Evolutionary conservation across 305 asterid species (phyloP).

Genomic region (Fraxinus dipetala): DNA sequence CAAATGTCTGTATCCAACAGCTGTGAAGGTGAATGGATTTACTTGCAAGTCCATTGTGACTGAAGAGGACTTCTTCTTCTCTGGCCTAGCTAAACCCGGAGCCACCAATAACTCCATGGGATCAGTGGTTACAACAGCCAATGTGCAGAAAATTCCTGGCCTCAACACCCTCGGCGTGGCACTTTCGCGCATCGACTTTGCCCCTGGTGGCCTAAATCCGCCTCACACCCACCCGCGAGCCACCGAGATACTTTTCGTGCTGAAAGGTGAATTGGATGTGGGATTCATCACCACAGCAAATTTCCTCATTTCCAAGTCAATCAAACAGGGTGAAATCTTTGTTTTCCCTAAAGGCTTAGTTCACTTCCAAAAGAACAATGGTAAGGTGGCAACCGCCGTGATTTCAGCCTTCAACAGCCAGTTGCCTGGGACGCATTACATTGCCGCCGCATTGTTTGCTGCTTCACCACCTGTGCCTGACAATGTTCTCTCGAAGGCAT

Average conservation of each 20-base stretch:
- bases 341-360: constrained; percentile 25
- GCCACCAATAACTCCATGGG: constrained; percentile 19
- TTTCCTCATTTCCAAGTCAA: constrained; percentile 18
- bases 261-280: constrained; percentile 21
- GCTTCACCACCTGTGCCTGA: constrained; percentile 24
- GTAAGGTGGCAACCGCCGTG: constrained; percentile 10
- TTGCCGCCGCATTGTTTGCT: constrained; percentile 25
- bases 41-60: constrained; percentile 11
- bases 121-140: constrained; percentile 18
- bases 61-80: constrained; percentile 23
- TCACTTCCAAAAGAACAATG: constrained; percentile 30
- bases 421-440: constrained; percentile 21
- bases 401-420: constrained; percentile 28
- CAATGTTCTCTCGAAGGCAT: constrained; percentile 24
- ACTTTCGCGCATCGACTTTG: constrained; percentile 26
- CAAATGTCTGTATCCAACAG: constrained; percentile 5
- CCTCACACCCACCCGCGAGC: constrained; percentile 31
- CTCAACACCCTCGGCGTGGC: constrained; percentile 31
- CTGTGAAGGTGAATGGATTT: constrained; percentile 23
- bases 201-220: constrained; percentile 28
- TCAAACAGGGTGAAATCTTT: constrained; percentile 22
- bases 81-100: constrained; percentile 20
- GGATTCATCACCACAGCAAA: constrained; percentile 30
- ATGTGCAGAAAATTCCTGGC: constrained; percentile 22
- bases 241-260: constrained; percentile 23